Evolutionary conservation across 495 filamentous ascomycete species (phyloP), one percentile per base, ranked within the genome.

Genomic region (Penicillium lagena): DNA sequence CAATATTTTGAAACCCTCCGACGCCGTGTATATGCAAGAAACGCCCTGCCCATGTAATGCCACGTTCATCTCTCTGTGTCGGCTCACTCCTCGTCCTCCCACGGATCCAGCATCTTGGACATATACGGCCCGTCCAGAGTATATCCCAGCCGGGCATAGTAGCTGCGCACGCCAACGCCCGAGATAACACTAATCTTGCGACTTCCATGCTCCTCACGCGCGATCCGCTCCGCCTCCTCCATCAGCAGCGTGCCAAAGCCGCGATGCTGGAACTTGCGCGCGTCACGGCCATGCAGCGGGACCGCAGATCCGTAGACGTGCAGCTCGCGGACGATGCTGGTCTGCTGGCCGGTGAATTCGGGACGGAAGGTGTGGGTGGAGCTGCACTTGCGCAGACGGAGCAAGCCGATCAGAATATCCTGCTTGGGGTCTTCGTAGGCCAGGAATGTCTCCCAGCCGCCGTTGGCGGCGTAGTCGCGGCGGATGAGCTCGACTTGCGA

Each of bases 361-460:
- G 82, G 79, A 36, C 93, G 84, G 72, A 91, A 98, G 0, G 94
- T 96, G 63, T 94, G 85, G 41, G 83, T 88, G 47, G 79, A 71
- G 14, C 85, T 91, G 58, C 93, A 98, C 69, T 95, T 95, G 40
- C 93, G 79, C 46, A 98, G 66, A 11, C 93, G 83, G 33, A 98
- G 81, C 39, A 98, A 70, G 12, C 87, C 94, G 41, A 98, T 95
- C 12, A 98, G 69, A 49, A 98, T 97, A 63, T 98, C 93, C 63
- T 96, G 93, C 70, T 96, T 96, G 3, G 93, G 93, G 58, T 98
- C 93, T 58, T 98, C 93, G 56, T 97, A 98, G 13, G 93, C 90
- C 6, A 98, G 68, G 67, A 98, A 98, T 0, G 94, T 97, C 66
- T 98, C 93, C 93, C 93, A 98, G 11, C 93, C 94, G 14, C 84